Base-by-base conservation (phyloP, 768 basidiomycete species). In the Termitomyces sp. region DNA sequence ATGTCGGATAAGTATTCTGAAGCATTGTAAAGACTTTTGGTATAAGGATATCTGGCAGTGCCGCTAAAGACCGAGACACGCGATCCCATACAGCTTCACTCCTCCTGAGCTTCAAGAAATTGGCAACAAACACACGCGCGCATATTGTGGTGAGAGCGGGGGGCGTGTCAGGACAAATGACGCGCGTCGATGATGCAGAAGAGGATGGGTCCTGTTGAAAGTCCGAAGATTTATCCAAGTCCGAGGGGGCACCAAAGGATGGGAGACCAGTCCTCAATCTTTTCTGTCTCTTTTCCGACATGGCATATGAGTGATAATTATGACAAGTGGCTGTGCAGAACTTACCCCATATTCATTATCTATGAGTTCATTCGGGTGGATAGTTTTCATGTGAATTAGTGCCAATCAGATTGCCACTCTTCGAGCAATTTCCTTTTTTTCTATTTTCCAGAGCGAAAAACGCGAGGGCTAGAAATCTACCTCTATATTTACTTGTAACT, bases 21-120 rank as follows among this genome's bases (percentile, higher is more conserved):
- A 89, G 69, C 67, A 81, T 77, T 15, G 76, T 67, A 61, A 87
- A 85, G 11, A 88, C 55, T 58, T 69, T 78, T 31, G 81, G 77
- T 16, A 81, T 69, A 5, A 86, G 58, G 9, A 70, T 6, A 44
- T 87, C 84, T 0, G 88, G 88, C 8, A 89, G 66, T 5, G 63
- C 62, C 50, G 75, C 74, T 18, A 89, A 68, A 63, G 75, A 73
- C 24, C 50, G 48, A 30, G 76, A 73, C 4, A 76, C 69, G n/a
- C 57, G 59, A 27, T 73, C 66, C 82, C 84, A 84, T 33, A 65
- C 55, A 9, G 54, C 49, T 53, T 73, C 67, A 27, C 78, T 70
- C 33, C 67, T 69, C 39, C 75, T 74, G n/a, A 87, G 70, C 4
- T 58, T 58, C 37, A 66, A 66, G 39, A 84, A 69, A 56, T 79